A percentile compares a stretch with the other conserved stretches of the same genome.
phyloP scores from a whole-genome alignment of 805 yeast species.

The Metschnikowia proteae region DNA sequence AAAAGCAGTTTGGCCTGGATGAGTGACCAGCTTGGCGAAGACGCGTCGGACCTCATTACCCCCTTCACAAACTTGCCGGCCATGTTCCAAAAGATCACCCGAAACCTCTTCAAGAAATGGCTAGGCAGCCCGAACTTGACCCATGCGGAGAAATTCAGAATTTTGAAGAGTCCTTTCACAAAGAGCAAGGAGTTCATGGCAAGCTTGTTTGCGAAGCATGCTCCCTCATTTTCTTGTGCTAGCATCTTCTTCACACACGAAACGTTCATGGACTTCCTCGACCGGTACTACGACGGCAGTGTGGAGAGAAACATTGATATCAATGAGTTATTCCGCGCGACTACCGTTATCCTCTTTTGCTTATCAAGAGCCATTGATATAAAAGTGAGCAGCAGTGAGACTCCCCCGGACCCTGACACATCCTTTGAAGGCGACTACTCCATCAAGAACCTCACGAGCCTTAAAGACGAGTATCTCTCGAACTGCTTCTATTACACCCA shows the following conservation, averaged over 20 bases:
- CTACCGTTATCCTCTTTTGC: conserved; percentile 9
- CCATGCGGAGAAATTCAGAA: conserved; percentile 15
- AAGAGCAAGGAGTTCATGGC: conserved; percentile 12
- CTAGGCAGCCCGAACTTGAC: conserved; percentile 29
- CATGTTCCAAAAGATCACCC: conserved; percentile 19
- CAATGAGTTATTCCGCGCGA: conserved; percentile 9
- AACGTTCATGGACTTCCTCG: not conserved
- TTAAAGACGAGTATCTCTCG: not conserved
- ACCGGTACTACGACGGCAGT: conserved; percentile 8
- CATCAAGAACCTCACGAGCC: not conserved
- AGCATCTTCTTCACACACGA: conserved; percentile 2
- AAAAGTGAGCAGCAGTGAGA: not conserved
- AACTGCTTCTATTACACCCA: conserved; percentile 4
- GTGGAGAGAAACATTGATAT: conserved; percentile 2
- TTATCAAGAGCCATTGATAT: conserved; percentile 2
- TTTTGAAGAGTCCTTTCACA: conserved; percentile 25
- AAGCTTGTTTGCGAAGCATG: conserved; percentile 3
- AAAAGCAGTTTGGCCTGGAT: conserved; percentile 34
- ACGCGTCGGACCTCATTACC: conserved; percentile 16
- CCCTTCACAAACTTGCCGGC: conserved; percentile 31
- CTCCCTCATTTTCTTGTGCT: conserved; percentile 5
- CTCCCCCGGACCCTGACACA: not conserved
- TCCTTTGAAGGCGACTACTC: not conserved
- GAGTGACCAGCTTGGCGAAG: conserved; percentile 23
- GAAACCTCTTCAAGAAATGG: conserved; percentile 23